Percentiles rank a stretch among this genome's conserved stretches.
These are phyloP conservation scores for Copromyces sp. DNA, from an alignment of 495 filamentous ascomycete species.

Conservation along the genomic window DNA sequence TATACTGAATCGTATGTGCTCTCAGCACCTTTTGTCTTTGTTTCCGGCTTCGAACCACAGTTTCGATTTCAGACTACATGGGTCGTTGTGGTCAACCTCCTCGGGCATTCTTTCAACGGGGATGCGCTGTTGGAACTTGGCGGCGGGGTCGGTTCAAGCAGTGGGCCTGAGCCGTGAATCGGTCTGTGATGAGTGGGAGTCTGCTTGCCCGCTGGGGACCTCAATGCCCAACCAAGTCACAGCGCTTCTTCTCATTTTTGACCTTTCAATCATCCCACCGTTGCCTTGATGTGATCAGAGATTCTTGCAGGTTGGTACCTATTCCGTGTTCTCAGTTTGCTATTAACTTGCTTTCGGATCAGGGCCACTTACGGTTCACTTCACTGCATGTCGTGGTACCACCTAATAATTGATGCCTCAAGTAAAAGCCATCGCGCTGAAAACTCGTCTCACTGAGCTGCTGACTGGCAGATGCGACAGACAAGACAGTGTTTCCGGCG, in stretches of 20 bases:
- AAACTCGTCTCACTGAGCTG: neutral
- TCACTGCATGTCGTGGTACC: neutral
- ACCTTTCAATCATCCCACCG: neutral
- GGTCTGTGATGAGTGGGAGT: neutral
- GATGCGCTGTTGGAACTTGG: neutral
- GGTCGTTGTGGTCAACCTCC: neutral
- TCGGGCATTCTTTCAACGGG: neutral
- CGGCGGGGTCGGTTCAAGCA: neutral
- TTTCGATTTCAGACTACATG: neutral
- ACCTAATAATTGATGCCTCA: neutral
- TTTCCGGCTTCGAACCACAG: neutral
- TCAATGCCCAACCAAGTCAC: neutral
- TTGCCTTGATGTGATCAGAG: neutral
- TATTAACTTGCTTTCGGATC: neutral
- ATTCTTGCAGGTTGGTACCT: neutral
- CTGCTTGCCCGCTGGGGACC: neutral
- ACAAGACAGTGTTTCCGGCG: neutral
- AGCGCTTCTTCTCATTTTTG: neutral
- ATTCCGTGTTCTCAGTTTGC: neutral
- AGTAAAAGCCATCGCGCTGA: neutral
- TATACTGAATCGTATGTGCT: neutral
- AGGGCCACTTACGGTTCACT: neutral
- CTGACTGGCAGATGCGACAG: neutral
- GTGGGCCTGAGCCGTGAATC: neutral
- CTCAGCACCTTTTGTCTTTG: neutral